A percentile compares a stretch with the other conserved stretches of the same genome.
phyloP scores from a whole-genome alignment of 2,329 filamentous ascomycete species.

The Monilinia vaccinii-corymbosi region DNA sequence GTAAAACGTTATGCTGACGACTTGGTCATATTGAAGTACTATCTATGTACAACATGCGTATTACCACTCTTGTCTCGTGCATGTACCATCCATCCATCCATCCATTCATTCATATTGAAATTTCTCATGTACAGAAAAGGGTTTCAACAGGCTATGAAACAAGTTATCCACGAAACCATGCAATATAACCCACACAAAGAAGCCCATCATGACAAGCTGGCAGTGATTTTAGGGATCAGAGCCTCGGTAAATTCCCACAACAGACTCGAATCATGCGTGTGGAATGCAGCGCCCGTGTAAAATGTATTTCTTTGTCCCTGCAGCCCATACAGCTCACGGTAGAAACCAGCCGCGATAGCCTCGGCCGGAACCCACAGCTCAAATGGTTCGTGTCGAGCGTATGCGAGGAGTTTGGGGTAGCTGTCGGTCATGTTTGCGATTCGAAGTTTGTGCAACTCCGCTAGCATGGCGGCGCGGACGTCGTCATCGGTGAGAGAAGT shows the following conservation, averaged over 20 bases:
- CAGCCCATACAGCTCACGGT: conserved; percentile 33
- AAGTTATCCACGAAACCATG: too few species aligned
- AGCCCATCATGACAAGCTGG: neutral
- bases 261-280: conserved; percentile 27
- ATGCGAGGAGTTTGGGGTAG: conserved; percentile 14
- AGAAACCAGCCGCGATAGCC: conserved; percentile 34
- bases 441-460: conserved; percentile 9
- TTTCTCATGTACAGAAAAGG: too few species aligned
- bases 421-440: conserved; percentile 5
- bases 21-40: too few species aligned
- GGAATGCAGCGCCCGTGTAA: conserved; percentile 36
- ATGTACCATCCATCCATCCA: too few species aligned
- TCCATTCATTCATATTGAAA: too few species aligned
- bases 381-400: conserved; percentile 18
- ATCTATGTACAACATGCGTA: too few species aligned
- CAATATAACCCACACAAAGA: too few species aligned
- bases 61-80: too few species aligned
- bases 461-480: conserved; percentile 15
- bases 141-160: too few species aligned
- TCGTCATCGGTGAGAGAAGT: conserved; percentile 9
- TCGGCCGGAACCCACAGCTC: conserved; percentile 24
- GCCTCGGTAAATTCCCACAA: conserved; percentile 28
- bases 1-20: too few species aligned
- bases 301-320: conserved; percentile 38
- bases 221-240: conserved; percentile 16